A percentile compares a stretch with the other conserved stretches of the same genome.
phyloP scores from a whole-genome alignment of 1,139 yeast genomes.

The Schwanniomyces etchellsii region DNA sequence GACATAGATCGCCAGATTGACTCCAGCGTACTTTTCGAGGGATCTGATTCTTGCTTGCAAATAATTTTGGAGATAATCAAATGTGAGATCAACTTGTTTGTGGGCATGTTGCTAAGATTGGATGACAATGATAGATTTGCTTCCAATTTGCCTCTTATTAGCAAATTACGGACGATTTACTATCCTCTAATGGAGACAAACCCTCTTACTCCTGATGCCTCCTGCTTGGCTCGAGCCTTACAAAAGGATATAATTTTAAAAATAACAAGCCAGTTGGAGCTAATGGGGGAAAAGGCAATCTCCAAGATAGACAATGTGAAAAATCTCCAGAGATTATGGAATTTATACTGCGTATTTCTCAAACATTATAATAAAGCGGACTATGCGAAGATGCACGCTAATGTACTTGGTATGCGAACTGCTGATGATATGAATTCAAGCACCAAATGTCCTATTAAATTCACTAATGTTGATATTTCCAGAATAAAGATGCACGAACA shows the following conservation, averaged over 20 bases:
- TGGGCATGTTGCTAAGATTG: conserved; percentile 31
- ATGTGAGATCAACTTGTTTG: conserved; percentile 28
- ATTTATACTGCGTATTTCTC: conserved; percentile 33
- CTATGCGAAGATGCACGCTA: conserved; percentile 32
- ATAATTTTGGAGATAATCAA: conserved; percentile 28
- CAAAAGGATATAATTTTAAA: not conserved
- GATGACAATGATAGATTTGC: conserved; percentile 4
- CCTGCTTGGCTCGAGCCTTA: too few relatives aligned
- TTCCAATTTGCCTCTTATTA: too few relatives aligned
- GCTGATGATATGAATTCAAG: not conserved
- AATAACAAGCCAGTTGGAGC: not conserved
- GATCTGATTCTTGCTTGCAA: conserved; percentile 21
- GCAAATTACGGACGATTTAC: too few relatives aligned
- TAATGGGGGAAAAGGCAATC: conserved; percentile 7
- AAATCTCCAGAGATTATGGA: conserved; percentile 36
- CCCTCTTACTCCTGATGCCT: too few relatives aligned
- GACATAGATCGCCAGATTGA: not conserved
- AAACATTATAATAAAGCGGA: conserved; percentile 26
- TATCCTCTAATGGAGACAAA: not conserved
- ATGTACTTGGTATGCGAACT: conserved; percentile 23
- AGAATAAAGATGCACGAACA: not conserved
- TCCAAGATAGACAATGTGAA: conserved; percentile 16
- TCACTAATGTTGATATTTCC: not conserved
- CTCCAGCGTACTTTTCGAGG: conserved; percentile 8
- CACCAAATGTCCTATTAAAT: not conserved